Evolutionary conservation across 805 yeast species (phyloP), one percentile per base, ranked within the genome.

Genomic region (Candida xiaguanensis): DNA sequence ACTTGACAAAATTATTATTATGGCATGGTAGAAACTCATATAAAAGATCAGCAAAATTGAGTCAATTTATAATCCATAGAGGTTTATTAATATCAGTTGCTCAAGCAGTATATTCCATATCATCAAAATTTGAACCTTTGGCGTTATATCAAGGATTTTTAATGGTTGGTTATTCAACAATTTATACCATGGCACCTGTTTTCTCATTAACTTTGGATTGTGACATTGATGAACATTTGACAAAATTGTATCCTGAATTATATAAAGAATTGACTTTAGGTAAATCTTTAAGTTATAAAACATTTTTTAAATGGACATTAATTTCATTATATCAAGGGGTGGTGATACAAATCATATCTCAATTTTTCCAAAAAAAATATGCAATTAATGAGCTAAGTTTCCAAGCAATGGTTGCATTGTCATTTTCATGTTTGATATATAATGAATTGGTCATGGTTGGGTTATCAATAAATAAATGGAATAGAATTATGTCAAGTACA

Each of bases 21-120:
- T 93, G 99, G 99, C 99, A 93, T 59, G 99, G 99, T 7, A 77
- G 99, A 58, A 93, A 95, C 61, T 87, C 96, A 3, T 93, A 93
- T 65, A 93, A 95, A 60, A 73, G 98, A 52, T 85, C 95, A 29
- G 96, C 99, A 1, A 93, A 93, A 59, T 68, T 93, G 44, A 86
- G 96, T 1, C 99, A 93, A 58, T 91, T 93, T 66, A 89, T 93
- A 34, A 93, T 93, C 55, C 99, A 93, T 58, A 80, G 99, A 58
- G 99, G 99, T 22, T 71, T 93, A 38, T 75, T 93, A 31, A 91
- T 93, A 37, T 86, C 96, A 2, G 90, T 91, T 4, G 91, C 96
- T 39, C 99, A 93, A 62, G 95, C 96, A 1, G 89, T 93, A 12
- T 93, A 77, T 59, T 89, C 97, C 2, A 76, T 91, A 11, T 76